These are phyloP conservation scores for Colletotrichum higginsianum DNA, from an alignment of 2,329 filamentous ascomycete genomes.

Conservation along the genomic window DNA sequence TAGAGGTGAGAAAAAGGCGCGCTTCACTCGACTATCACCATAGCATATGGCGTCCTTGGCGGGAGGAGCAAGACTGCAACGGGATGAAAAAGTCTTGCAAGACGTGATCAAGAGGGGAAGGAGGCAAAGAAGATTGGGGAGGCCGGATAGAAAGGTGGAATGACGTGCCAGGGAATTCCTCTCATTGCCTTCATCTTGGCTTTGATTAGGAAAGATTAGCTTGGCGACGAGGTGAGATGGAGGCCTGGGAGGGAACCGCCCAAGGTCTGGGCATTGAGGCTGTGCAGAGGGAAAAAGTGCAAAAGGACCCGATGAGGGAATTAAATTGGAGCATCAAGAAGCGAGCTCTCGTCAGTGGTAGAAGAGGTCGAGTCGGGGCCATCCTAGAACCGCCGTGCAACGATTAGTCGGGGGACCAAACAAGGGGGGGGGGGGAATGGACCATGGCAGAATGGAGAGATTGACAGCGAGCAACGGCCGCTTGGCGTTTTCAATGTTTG, in stretches of 20 bases:
- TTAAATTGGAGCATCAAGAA: slow-evolving; percentile 39
- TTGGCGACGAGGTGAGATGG: slow-evolving; percentile 26
- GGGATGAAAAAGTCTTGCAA: slow-evolving; percentile 15
- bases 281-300: slow-evolving; percentile 40
- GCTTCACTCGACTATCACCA: slow-evolving; percentile 32
- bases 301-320: slow-evolving; percentile 38
- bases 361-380: slow-evolving; percentile 32
- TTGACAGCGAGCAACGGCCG: slow-evolving; percentile 5
- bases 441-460: slow-evolving; percentile 20
- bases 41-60: slow-evolving; percentile 32
- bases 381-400: slow-evolving; percentile 28
- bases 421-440: slow-evolving; percentile 14
- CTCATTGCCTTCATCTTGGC: slow-evolving; percentile 29
- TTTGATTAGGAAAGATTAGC: slow-evolving; percentile 36
- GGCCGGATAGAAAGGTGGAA: slow-evolving; percentile 22
- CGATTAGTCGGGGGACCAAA: slow-evolving; percentile 24
- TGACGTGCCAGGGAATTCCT: slow-evolving; percentile 31
- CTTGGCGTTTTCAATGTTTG: slow-evolving; percentile 31
- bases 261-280: slow-evolving; percentile 41
- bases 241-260: slow-evolving; percentile 32
- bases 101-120: slow-evolving; percentile 38
- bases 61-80: slow-evolving; percentile 18
- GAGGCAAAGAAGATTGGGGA: slow-evolving; percentile 28
- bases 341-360: slow-evolving; percentile 31
- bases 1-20: slow-evolving; percentile 26